These are phyloP conservation scores for Fagopyrum homotropicum DNA, from an alignment of 148 eudicot genomes.

Conservation along the genomic window DNA sequence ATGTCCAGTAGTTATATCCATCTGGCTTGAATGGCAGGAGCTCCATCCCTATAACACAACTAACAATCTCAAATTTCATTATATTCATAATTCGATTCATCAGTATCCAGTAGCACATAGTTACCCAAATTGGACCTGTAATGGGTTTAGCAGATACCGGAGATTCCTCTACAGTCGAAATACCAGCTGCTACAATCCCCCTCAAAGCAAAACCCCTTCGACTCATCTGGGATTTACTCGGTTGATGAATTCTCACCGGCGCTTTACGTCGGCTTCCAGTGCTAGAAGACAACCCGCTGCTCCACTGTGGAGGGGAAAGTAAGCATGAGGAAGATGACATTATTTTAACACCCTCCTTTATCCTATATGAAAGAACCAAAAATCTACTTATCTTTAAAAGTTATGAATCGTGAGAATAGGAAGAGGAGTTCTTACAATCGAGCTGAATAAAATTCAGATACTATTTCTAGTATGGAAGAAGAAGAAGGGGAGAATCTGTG, in stretches of 20 bases:
- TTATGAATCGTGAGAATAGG: too few species aligned
- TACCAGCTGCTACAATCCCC: constrained; percentile 73
- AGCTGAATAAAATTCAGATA: too few species aligned
- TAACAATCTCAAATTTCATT: not conserved
- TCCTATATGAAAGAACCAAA: too few species aligned
- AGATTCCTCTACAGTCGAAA: constrained; percentile 51
- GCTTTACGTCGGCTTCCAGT: not conserved
- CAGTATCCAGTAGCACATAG: not conserved
- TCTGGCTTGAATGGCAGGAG: constrained; percentile 74
- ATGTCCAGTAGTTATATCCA: constrained; percentile 90
- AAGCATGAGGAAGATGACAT: not conserved
- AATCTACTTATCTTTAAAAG: too few species aligned
- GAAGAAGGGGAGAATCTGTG: too few species aligned
- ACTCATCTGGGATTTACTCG: constrained; percentile 46
- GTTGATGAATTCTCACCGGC: not conserved
- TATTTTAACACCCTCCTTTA: too few species aligned
- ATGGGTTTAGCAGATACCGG: constrained; percentile 51
- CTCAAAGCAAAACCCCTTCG: constrained; percentile 63
- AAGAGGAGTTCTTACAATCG: too few species aligned
- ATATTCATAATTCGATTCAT: not conserved
- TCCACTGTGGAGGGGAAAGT: not conserved
- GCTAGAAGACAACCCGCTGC: not conserved
- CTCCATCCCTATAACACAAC: constrained; percentile 49
- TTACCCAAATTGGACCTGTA: constrained; percentile 31
- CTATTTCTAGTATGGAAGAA: too few species aligned